Conservation (phyloP, 2,329 filamentous ascomycete species). For the Rutstroemia sp. region DNA sequence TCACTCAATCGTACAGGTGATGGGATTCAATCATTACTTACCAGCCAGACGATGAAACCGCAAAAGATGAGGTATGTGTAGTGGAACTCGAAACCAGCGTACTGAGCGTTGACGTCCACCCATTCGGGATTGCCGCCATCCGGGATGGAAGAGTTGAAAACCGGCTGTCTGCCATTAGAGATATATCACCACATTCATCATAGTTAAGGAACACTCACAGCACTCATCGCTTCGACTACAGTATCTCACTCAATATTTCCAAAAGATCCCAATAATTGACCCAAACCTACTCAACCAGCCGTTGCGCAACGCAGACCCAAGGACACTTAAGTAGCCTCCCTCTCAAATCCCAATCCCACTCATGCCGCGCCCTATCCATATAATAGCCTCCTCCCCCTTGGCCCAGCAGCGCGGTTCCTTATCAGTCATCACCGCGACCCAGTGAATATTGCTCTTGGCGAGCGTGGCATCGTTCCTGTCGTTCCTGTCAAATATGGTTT, state of each 20-base stretch:
- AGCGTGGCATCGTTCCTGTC: too few relatives aligned
- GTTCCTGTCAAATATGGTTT: too few relatives aligned
- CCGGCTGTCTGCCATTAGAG: constrained; percentile 13
- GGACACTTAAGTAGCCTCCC: background rate
- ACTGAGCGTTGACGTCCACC: constrained; percentile 46
- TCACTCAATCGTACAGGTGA: too few relatives aligned
- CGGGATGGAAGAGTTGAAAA: constrained; percentile 31
- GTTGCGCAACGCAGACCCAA: background rate
- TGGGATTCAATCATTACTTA: background rate
- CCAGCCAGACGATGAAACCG: constrained; percentile 52
- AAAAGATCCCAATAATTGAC: background rate
- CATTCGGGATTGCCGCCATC: constrained; percentile 46
- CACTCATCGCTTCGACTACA: background rate
- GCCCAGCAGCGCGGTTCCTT: background rate
- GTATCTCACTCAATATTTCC: background rate
- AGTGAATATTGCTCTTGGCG: background rate
- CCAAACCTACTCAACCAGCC: background rate
- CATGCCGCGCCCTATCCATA: background rate
- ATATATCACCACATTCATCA: background rate
- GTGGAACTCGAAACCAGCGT: constrained; percentile 51
- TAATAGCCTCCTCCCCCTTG: background rate
- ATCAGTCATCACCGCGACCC: background rate
- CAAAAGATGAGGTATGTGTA: constrained; percentile 54
- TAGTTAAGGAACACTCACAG: background rate
- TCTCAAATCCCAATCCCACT: background rate